These are phyloP conservation scores for Articulospora tetracladia DNA, from an alignment of 495 filamentous ascomycete species.

Conservation along the genomic window DNA sequence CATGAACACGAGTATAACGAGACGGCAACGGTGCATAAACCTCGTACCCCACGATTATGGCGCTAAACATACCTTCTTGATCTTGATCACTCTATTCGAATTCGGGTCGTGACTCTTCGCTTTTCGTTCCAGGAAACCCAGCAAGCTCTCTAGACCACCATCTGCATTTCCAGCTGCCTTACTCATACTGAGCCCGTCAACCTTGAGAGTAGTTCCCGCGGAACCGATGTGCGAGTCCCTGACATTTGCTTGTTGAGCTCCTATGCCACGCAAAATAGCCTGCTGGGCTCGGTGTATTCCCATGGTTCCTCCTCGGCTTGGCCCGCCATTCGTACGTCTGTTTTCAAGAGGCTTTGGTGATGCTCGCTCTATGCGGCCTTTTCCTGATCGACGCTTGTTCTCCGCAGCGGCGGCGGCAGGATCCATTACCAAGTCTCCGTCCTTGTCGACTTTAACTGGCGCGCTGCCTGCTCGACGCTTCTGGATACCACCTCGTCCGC, in stretches of 20 bases:
- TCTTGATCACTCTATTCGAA: conserved; percentile 51
- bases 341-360: conserved; percentile 16
- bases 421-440: conserved; percentile 84
- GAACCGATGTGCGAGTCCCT: conserved; percentile 25
- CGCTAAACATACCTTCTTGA: conserved; percentile 77
- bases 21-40: conserved; percentile 29
- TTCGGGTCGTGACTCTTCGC: conserved; percentile 51
- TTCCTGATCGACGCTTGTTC: conserved; percentile 33
- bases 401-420: conserved; percentile 31
- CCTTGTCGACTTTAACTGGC: conserved; percentile 56
- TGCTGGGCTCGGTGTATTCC: conserved; percentile 26
- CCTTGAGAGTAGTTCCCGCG: conserved; percentile 37
- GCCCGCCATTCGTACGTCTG: conserved; percentile 8
- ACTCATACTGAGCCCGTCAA: conserved; percentile 72
- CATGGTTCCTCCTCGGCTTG: conserved; percentile 5
- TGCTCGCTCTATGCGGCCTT: conserved; percentile 21
- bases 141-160: conserved; percentile 64
- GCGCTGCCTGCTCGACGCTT: conserved; percentile 52
- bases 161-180: conserved; percentile 67
- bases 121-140: conserved; percentile 82
- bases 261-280: conserved; percentile 24
- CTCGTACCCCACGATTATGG: conserved; percentile 43
- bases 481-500: conserved; percentile 59
- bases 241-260: conserved; percentile 29
- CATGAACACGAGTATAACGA: conserved; percentile 54